A percentile compares a stretch with the other conserved stretches of the same genome.
Evolutionary conservation across 2,329 filamentous ascomycete species (phyloP).

Genomic region (Aspergillus neoniger): DNA sequence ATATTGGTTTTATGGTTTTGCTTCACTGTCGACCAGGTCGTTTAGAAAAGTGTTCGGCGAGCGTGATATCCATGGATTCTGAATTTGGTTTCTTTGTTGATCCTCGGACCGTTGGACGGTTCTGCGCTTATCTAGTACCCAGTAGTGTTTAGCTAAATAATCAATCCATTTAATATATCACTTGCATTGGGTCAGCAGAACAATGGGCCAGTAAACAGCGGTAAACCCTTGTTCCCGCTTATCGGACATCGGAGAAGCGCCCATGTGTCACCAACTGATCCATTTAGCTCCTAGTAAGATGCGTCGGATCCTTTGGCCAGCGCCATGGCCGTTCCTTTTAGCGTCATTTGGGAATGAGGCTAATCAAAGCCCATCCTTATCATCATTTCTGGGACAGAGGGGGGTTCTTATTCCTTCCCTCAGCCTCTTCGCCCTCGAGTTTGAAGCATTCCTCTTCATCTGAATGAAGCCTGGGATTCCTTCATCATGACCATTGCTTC

Average conservation of each 20-base stretch:
- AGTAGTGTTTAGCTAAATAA: background rate
- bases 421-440: background rate
- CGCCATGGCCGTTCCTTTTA: background rate
- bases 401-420: background rate
- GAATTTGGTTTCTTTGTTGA: background rate
- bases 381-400: background rate
- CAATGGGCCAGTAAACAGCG: background rate
- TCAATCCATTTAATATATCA: background rate
- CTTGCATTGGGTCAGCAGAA: background rate
- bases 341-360: background rate
- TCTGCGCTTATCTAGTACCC: background rate
- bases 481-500: background rate
- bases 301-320: background rate
- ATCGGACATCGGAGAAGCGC: background rate
- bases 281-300: background rate
- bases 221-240: too few species aligned
- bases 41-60: conserved; percentile 4
- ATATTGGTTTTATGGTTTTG: conserved; percentile 9
- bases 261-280: background rate
- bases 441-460: background rate
- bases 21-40: conserved; percentile 6
- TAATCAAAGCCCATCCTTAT: background rate
- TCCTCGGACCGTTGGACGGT: background rate
- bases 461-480: background rate
- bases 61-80: conserved; percentile 9